phyloP scores from a whole-genome alignment of 257 asterid species.

The Petrea volubilis region DNA sequence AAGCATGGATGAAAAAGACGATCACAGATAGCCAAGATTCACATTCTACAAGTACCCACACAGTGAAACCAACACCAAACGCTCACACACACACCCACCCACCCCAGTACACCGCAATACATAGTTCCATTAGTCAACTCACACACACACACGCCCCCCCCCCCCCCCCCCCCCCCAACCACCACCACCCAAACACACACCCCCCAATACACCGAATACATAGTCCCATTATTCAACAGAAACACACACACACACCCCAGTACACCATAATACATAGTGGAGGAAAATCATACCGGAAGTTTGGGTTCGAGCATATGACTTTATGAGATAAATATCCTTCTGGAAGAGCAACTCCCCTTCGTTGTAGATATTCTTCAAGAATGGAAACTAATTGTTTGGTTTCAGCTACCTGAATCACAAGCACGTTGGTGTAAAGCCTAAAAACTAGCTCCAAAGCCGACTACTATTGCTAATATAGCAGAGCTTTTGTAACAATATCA shows the following conservation, averaged over 20 bases:
- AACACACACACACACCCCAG: not conserved
- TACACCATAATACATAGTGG: not conserved
- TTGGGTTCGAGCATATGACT: constrained; percentile 81
- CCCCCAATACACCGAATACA: not conserved
- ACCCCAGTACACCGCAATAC: too few species aligned
- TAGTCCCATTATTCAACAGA: not conserved
- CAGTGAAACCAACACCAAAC: too few species aligned
- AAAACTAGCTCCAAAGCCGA: too few species aligned
- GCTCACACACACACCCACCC: too few species aligned
- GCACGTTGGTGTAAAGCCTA: not conserved
- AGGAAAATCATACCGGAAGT: constrained; percentile 54
- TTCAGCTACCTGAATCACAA: constrained; percentile 62
- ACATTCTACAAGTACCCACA: too few species aligned
- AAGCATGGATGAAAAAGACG: not conserved
- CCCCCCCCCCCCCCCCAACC: too few species aligned
- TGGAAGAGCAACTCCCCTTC: constrained; percentile 82
- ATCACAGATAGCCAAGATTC: not conserved
- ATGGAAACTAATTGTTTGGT: constrained; percentile 57
- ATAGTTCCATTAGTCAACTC: too few species aligned
- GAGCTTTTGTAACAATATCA: not conserved
- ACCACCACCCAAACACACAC: too few species aligned
- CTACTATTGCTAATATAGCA: too few species aligned
- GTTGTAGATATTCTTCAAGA: constrained; percentile 86
- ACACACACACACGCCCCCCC: too few species aligned
- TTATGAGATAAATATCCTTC: constrained; percentile 75